Base-by-base conservation (phyloP, 495 filamentous ascomycete species). In the Aspergillus conjunctus region DNA sequence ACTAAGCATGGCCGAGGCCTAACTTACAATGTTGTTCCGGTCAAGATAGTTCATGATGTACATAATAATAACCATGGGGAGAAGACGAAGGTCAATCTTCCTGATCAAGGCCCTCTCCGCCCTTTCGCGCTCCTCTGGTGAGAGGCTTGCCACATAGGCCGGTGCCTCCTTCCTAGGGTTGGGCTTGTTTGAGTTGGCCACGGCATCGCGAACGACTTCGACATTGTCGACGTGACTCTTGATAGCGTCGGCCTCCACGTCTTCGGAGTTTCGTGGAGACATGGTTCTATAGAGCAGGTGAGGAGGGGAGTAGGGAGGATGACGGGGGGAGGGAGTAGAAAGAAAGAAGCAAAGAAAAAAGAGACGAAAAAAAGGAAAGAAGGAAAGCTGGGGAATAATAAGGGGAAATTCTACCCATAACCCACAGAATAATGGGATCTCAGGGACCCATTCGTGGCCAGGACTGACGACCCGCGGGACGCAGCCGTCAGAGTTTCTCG, bases 31-130 rank as follows among this genome's bases (percentile, higher is more conserved):
- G 51, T 85, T 82, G 65, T 85, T 85, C 62, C 90, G 81, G 71
- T 92, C 90, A 59, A 93, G 77, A 71, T 92, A 94, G 67, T 92
- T 93, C 67, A 92, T 72, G 63, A 93, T 89, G 67, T 92, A 92
- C 85, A 89, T 88, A 58, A 88, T 61, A 57, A 88, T 82, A 39
- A 88, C 70, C 73, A 85, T 83, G 11, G 88, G 88, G 60, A 91
- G 69, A 7, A 80, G 64, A 17, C 85, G 72, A 1, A 84, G 45
- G 68, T 90, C 88, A 31, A 91, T 87, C 68, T 88, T 90, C 54
- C 83, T 76, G 52, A 81, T 78, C 32, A 90, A 75, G 51, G 72
- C 74, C 57, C 64, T 75, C 66, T 87, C 84, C 1, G 78, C 71
- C 12, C 63, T 60, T 7, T 68, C 53, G 45, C 81, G 81, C 64